Percentiles rank a stretch among this genome's conserved stretches.
These are phyloP conservation scores for Zasmidium angulare DNA, from an alignment of 2,329 filamentous ascomycete species.

Conservation along the genomic window DNA sequence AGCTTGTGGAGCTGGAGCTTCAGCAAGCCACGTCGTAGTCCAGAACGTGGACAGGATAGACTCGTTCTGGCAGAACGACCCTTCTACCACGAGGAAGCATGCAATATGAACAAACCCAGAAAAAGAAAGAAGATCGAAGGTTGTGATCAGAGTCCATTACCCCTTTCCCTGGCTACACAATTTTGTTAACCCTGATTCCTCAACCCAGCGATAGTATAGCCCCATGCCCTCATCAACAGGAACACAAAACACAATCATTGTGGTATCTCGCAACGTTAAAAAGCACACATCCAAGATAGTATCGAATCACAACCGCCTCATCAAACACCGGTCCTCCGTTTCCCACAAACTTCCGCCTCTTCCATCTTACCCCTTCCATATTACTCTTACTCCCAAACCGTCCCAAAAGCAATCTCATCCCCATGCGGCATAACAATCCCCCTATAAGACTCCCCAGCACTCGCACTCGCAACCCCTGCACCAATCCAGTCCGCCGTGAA, in stretches of 20 bases:
- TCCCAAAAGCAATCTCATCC: conserved; percentile 44
- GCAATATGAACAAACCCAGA: background rate
- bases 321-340: too few species aligned
- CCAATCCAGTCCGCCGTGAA: conserved; percentile 21
- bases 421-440: conserved; percentile 25
- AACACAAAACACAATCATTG: background rate
- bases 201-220: too few species aligned
- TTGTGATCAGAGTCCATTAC: background rate
- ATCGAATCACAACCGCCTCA: background rate
- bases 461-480: conserved; percentile 11
- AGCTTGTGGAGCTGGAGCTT: too few species aligned
- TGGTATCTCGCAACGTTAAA: background rate
- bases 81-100: background rate
- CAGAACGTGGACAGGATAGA: too few species aligned
- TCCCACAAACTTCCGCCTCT: background rate
- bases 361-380: background rate
- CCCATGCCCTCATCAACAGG: too few species aligned
- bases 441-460: conserved; percentile 17
- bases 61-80: too few species aligned
- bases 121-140: background rate
- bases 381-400: conserved; percentile 9
- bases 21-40: background rate
- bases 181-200: background rate
- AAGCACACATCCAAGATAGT: background rate
- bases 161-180: background rate